These are phyloP conservation scores for Xylaria acuta DNA, from an alignment of 495 filamentous ascomycete species.

Conservation along the genomic window DNA sequence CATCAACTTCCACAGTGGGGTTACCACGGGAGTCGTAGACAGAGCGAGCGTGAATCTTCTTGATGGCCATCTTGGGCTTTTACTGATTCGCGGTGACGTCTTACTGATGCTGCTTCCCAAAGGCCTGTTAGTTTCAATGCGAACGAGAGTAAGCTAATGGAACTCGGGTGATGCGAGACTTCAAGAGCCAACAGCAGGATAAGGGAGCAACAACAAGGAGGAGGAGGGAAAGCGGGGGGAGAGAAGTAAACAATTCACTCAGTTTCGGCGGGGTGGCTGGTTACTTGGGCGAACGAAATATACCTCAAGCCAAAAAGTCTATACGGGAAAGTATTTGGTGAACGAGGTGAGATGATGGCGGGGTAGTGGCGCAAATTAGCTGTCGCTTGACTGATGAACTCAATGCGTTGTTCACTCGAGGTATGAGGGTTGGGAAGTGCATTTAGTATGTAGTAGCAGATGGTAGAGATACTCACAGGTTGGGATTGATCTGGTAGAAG, in stretches of 20 bases:
- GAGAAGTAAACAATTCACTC: slow-evolving; percentile 36
- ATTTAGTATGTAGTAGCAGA: not conserved
- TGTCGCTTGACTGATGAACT: slow-evolving; percentile 17
- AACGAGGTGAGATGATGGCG: slow-evolving; percentile 40
- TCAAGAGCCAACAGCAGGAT: not conserved
- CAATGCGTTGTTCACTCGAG: not conserved
- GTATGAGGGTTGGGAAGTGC: not conserved
- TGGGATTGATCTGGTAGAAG: not conserved
- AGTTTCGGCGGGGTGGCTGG: slow-evolving; percentile 25
- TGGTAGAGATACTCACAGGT: slow-evolving; percentile 11
- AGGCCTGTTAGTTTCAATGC: not conserved
- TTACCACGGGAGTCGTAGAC: slow-evolving; percentile 99
- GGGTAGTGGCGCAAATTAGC: slow-evolving; percentile 32
- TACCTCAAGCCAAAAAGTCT: slow-evolving; percentile 35
- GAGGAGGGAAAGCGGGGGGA: not conserved
- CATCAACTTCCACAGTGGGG: slow-evolving; percentile 90
- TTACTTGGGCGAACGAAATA: slow-evolving; percentile 29
- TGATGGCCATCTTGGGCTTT: slow-evolving; percentile 75
- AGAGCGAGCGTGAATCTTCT: slow-evolving; percentile 96
- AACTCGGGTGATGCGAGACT: not conserved
- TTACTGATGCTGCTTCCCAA: not conserved
- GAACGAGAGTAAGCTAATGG: not conserved
- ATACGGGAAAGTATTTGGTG: slow-evolving; percentile 25
- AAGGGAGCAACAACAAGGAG: not conserved
- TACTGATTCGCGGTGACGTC: not conserved